Evolutionary conservation across 345 rosid genomes (phyloP), one percentile per base, ranked within the genome.

Genomic region (Melastoma malabathricum): DNA sequence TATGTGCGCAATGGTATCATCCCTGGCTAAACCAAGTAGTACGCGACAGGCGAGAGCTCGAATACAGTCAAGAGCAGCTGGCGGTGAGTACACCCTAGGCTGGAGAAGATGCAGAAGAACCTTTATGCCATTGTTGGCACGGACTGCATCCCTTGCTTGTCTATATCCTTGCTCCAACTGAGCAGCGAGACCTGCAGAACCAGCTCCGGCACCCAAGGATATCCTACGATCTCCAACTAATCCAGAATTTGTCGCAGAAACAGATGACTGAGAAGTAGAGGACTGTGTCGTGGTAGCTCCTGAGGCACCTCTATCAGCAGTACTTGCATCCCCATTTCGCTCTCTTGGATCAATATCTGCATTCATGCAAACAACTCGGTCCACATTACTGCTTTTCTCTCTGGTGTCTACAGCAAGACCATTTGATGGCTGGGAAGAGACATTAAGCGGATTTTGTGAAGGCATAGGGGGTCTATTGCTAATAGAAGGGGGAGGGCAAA

Each of bases 401-500:
- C 75, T 74, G 48, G 56, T 43, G 38, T 76, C 87, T 66, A 55
- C 47, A 25, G 57, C 61, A 59, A 66, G 45, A 59, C 56, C 64
- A 63, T 62, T 68, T 59, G 72, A 62, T 53, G 66, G 50, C 68
- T 74, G 94, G 43, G 63, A 73, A 52, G 78, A 54, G 50, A 57
- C 65, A 56, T 63, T 55, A 50, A 56, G 86, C 66, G 75, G 92
- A 56, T 82, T 74, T 67, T 71, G 89, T 19, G 71, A 64, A 64
- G 63, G 66, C 25, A 63, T 58, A 52, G 86, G 68, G 20, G 87
- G 84, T 65, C 77, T 92, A 51, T 84, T 84, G 76, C 95, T 92
- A 59, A 92, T 75, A 55, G 98, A 87, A 72, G 98, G 98, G 5
- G 98, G 98, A 43, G 97, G 95, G 57, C 98, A 92, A 60, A 92